These are phyloP conservation scores for Candida freyschussii DNA, from an alignment of 1,139 yeast species.

Conservation along the genomic window DNA sequence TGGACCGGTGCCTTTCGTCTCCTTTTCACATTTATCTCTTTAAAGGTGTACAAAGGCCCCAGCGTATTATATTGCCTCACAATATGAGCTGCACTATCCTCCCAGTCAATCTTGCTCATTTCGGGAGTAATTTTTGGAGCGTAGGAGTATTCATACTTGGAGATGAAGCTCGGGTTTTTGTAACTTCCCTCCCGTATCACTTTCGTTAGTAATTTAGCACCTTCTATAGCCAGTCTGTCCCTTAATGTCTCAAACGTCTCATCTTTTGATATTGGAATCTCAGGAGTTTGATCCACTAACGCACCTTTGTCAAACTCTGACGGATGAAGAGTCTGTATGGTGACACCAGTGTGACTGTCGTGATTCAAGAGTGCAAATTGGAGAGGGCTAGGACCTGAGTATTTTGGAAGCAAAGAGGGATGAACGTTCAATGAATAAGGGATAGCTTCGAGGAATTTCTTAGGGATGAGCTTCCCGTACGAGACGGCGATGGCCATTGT, in stretches of 20 bases:
- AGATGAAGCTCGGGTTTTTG: slow-evolving; percentile 22
- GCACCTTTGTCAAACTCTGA: slow-evolving; percentile 78
- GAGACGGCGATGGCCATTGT: slow-evolving; percentile 84
- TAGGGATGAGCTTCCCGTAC: slow-evolving; percentile 77
- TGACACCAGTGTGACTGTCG: slow-evolving; percentile 69
- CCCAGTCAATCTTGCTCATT: slow-evolving; percentile 46
- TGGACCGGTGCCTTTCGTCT: slow-evolving; percentile 24
- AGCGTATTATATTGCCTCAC: slow-evolving; percentile 47
- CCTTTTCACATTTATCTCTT: slow-evolving; percentile 35
- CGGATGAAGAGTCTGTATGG: slow-evolving; percentile 88
- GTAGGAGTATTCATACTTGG: slow-evolving; percentile 39
- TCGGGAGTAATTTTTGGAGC: slow-evolving; percentile 51
- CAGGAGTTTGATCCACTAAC: slow-evolving; percentile 55
- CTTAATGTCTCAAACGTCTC: slow-evolving; percentile 44
- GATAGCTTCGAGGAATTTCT: slow-evolving; percentile 42
- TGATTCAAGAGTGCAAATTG: slow-evolving; percentile 70
- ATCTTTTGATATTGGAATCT: slow-evolving; percentile 32
- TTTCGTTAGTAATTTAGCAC: slow-evolving; percentile 52
- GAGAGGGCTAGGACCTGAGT: slow-evolving; percentile 88
- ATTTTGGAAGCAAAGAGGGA: slow-evolving; percentile 80
- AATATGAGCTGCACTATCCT: slow-evolving; percentile 32
- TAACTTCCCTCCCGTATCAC: slow-evolving; percentile 39
- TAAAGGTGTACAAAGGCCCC: slow-evolving; percentile 54
- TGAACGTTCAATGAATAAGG: slow-evolving; percentile 78
- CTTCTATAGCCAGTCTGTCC: slow-evolving; percentile 48